Evolutionary conservation across 768 basidiomycete genomes (phyloP).

Genomic region (Exsudoporus frostii): DNA sequence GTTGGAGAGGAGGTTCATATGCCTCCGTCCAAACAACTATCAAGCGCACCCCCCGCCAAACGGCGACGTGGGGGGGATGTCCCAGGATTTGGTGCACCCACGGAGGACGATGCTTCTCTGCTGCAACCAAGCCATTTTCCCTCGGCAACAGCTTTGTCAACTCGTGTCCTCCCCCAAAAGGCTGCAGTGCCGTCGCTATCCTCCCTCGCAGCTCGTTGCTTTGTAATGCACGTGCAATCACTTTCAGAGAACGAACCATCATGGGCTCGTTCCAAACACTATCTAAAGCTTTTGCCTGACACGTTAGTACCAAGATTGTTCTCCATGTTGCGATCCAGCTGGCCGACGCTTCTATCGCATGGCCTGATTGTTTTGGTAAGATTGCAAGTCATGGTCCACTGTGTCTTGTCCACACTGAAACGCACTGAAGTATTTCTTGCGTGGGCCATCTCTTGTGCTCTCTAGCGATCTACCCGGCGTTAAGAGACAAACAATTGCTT

Average conservation of each 20-base stretch:
- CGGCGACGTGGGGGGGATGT: constrained; percentile 10
- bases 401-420: background rate
- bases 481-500: constrained; percentile 45
- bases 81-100: constrained; percentile 41
- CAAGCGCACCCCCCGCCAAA: constrained; percentile 9
- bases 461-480: constrained; percentile 52
- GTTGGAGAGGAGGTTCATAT: background rate
- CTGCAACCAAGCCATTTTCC: constrained; percentile 38
- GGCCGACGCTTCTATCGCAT: constrained; percentile 51
- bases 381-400: background rate
- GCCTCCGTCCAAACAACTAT: constrained; percentile 9
- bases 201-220: constrained; percentile 48
- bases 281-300: constrained; percentile 52
- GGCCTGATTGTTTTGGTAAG: constrained; percentile 56
- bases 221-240: constrained; percentile 42
- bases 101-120: constrained; percentile 41
- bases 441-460: constrained; percentile 49
- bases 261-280: constrained; percentile 40
- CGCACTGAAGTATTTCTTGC: constrained; percentile 50
- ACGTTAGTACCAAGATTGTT: constrained; percentile 48
- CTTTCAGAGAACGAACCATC: constrained; percentile 37
- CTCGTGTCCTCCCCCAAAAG: constrained; percentile 34
- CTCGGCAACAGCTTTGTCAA: constrained; percentile 52
- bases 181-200: constrained; percentile 42
- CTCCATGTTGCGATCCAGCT: constrained; percentile 44